These are phyloP conservation scores for Penicillium pulvis DNA, from an alignment of 495 filamentous ascomycete genomes.

Conservation along the genomic window DNA sequence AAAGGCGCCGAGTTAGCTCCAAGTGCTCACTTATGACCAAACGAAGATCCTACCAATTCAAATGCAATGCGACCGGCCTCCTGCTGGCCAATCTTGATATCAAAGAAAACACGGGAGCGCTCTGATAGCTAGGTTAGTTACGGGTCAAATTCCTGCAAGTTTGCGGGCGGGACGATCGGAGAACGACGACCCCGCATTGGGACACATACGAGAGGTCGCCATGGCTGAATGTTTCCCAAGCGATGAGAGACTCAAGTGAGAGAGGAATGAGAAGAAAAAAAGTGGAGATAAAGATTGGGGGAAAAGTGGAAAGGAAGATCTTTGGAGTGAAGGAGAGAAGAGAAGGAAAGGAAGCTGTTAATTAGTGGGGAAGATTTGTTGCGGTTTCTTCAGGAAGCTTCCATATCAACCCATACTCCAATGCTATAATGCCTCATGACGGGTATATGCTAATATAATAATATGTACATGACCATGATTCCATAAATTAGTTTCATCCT, in stretches of 20 bases:
- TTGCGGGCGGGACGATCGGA: constrained; percentile 19
- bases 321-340: constrained; percentile 3
- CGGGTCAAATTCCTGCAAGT: constrained; percentile 13
- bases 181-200: constrained; percentile 32
- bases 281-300: constrained; percentile 6
- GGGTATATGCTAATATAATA: neutral
- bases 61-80: constrained; percentile 74
- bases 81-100: constrained; percentile 76
- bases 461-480: constrained; percentile 15
- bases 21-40: constrained; percentile 9
- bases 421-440: neutral
- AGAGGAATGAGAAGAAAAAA: constrained; percentile 10
- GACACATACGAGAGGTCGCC: constrained; percentile 41
- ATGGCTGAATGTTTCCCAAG: constrained; percentile 27
- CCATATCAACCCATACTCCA: constrained; percentile 29
- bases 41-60: constrained; percentile 66
- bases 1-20: constrained; percentile 23
- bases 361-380: constrained; percentile 13
- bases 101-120: constrained; percentile 83
- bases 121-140: constrained; percentile 31
- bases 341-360: constrained; percentile 7
- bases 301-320: constrained; percentile 11
- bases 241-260: constrained; percentile 1
- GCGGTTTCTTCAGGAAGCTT: constrained; percentile 49
- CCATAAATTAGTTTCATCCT: constrained; percentile 12